Base-by-base conservation (phyloP, 2,329 filamentous ascomycete genomes). In the Trichophyton schoenleinii region DNA sequence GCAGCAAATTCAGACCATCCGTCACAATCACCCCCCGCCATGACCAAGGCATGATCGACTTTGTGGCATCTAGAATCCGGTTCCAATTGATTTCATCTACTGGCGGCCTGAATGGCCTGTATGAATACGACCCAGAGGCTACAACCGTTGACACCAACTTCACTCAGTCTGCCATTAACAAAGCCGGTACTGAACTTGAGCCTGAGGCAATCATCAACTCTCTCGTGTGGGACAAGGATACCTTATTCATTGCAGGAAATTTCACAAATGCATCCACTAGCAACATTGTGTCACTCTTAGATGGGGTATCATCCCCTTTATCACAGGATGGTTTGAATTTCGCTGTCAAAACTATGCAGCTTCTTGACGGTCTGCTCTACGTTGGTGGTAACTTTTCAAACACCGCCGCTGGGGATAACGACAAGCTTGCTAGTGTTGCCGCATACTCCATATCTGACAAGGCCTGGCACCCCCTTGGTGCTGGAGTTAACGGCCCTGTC, bases 21-120 rank as follows among this genome's bases (percentile, higher is more conserved):
- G 85, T 99, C 59, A 95, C 88, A 0, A 77, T 99, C 52, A 81
- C 84, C 0, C 88, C 92, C 3, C 77, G 84, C 22, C 72, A 80
- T 36, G 85, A 82, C 44, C 74, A 85, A 38, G 74, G 79, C 1
- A 78, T 82, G 61, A 78, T 94, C 70, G 88, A 87, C 1, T 77
- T 97, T 65, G 94, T 99, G n/a, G 94, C 94, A 7, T 91, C 95
- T 70, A 83, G 88, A 61, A 85, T 97, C 46, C 85, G 87, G 8
- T 96, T 96, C 72, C 85, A 80, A 55, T 68, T 77, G 31, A 70
- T 74, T 3, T 71, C 69, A 13, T 87, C 87, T 2, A 88, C 86
- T 55, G 88, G 87, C 58, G 89, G 88, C 2, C 77, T 99, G 60
- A 96, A 96, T 70, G 91, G 91, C 7, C 77, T 99, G 1, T 97